Conservation (phyloP, 129 eudicot species). For the Chrysanthemum seticuspe region DNA sequence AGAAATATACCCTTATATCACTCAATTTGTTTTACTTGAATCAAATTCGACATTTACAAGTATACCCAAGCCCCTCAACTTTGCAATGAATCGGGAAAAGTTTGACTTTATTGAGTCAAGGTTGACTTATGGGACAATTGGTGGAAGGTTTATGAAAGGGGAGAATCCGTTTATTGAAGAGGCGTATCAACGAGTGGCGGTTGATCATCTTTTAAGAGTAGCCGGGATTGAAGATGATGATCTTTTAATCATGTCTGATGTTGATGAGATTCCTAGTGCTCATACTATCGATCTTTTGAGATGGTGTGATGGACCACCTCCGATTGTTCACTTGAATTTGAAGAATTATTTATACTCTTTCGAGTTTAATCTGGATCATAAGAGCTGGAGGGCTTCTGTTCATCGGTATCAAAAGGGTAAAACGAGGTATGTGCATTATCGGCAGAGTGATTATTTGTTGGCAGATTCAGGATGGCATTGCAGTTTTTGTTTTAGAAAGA, state of each 20-base stretch:
- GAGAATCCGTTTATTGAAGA: slow-evolving; percentile 80
- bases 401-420: slow-evolving; percentile 58
- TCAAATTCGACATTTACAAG: slow-evolving; percentile 72
- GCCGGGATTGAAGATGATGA: slow-evolving; percentile 80
- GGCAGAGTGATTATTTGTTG: slow-evolving; percentile 58
- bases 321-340: slow-evolving; percentile 57
- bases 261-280: slow-evolving; percentile 72
- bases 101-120: slow-evolving; percentile 63
- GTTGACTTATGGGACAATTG: slow-evolving; percentile 63
- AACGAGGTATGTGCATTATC: slow-evolving; percentile 63
- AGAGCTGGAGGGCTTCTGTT: slow-evolving; percentile 74
- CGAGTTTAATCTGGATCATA: slow-evolving; percentile 47
- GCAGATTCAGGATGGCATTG: slow-evolving; percentile 88
- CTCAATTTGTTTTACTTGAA: slow-evolving; percentile 73
- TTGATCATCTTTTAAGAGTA: slow-evolving; percentile 53
- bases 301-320: slow-evolving; percentile 74
- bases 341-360: slow-evolving; percentile 66
- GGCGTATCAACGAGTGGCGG: slow-evolving; percentile 64
- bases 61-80: slow-evolving; percentile 49
- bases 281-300: slow-evolving; percentile 68
- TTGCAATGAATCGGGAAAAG: slow-evolving; percentile 45
- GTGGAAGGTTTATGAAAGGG: slow-evolving; percentile 64
- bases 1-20: slow-evolving; percentile 66
- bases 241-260: slow-evolving; percentile 77
- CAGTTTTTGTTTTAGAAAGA: slow-evolving; percentile 70